phyloP scores from a whole-genome alignment of 192 early-diverging fungal species.

The Umbelopsis ramanniana region DNA sequence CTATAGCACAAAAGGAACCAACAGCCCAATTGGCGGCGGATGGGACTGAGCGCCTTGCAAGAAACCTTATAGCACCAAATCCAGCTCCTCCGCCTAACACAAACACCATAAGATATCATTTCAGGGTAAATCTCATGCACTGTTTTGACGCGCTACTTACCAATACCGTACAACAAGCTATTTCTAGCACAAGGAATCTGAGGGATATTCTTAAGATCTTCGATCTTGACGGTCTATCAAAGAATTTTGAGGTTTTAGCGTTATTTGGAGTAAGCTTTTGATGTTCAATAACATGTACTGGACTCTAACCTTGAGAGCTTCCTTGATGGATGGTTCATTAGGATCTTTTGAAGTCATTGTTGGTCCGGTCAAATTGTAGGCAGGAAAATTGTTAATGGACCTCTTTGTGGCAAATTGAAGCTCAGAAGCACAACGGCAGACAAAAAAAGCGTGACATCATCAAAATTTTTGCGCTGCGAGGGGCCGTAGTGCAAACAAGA shows the following conservation, averaged over 20 bases:
- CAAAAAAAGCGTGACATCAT: constrained; percentile 17
- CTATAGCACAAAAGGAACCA: constrained; percentile 41
- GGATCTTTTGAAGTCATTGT: constrained; percentile 23
- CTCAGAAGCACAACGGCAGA: neutral
- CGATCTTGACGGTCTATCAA: constrained; percentile 39
- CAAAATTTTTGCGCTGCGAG: constrained; percentile 24
- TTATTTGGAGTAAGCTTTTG: neutral
- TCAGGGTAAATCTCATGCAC: too few relatives aligned
- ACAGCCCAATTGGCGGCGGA: constrained; percentile 51
- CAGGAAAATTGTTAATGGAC: neutral
- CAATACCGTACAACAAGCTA: constrained; percentile 49
- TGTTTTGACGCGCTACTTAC: constrained; percentile 14
- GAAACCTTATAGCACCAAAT: constrained; percentile 42
- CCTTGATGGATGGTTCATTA: constrained; percentile 23
- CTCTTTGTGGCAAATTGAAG: neutral
- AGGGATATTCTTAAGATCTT: constrained; percentile 47
- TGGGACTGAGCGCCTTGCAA: constrained; percentile 38
- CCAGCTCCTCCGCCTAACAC: constrained; percentile 36
- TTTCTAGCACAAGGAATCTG: constrained; percentile 50
- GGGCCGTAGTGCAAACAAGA: constrained; percentile 24
- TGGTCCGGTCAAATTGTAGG: neutral
- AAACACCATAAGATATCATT: neutral
- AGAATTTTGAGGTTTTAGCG: neutral
- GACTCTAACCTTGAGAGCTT: constrained; percentile 26
- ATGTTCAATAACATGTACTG: neutral